Percentiles rank a stretch among this genome's conserved stretches.
These are phyloP conservation scores for Trichoderma cornu-damae DNA, from an alignment of 2,329 filamentous ascomycete species.

Conservation along the genomic window DNA sequence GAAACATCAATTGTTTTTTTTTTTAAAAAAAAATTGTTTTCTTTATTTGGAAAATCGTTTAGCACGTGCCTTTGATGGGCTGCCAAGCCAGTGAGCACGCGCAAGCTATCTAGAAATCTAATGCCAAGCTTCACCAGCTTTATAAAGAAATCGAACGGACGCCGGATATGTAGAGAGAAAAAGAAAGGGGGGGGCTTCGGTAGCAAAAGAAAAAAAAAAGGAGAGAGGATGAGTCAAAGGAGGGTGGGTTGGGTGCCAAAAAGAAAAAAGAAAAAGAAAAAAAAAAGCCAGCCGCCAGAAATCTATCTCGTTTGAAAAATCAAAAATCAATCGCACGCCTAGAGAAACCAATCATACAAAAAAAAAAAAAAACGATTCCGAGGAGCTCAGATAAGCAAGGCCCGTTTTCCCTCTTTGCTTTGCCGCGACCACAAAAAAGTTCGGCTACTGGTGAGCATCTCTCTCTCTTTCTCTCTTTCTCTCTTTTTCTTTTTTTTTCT, in stretches of 20 bases:
- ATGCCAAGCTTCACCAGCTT: background rate
- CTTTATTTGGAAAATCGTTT: too few relatives aligned
- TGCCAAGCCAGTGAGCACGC: background rate
- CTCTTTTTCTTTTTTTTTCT: background rate
- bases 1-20: background rate
- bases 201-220: background rate
- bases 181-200: background rate
- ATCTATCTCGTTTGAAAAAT: constrained; percentile 5
- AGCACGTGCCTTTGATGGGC: background rate
- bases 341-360: background rate
- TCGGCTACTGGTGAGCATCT: background rate
- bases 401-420: background rate
- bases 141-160: background rate
- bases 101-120: background rate
- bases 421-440: background rate
- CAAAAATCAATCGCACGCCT: background rate
- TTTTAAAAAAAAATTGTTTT: too few relatives aligned
- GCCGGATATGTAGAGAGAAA: background rate
- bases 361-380: background rate
- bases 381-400: background rate
- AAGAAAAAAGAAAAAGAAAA: background rate
- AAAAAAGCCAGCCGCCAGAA: background rate
- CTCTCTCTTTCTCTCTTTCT: background rate
- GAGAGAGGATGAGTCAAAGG: background rate
- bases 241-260: background rate